Percentiles rank a stretch among this genome's conserved stretches.
These are phyloP conservation scores for Cystobasidiaceae sp. DNA, from an alignment of 1,284 basidiomycete species.

Conservation along the genomic window DNA sequence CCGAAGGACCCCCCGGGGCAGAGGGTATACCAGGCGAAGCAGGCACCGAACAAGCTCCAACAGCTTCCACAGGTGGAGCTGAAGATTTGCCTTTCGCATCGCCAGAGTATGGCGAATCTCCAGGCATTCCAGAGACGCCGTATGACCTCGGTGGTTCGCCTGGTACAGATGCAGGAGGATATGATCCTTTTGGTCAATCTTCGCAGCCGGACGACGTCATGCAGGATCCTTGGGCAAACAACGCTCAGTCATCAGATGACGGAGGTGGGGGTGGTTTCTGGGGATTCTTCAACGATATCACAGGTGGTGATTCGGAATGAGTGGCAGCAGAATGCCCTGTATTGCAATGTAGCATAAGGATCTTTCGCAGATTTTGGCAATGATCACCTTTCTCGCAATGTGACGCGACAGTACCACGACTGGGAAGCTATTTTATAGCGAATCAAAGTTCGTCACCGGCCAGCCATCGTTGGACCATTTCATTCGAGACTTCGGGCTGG, in stretches of 20 bases:
- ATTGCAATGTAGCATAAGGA: no score
- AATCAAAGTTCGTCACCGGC: no score
- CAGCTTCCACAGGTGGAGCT: background rate
- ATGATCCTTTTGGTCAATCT: background rate
- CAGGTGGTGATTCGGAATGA: no score
- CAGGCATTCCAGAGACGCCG: background rate
- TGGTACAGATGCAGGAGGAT: background rate
- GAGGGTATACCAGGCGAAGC: background rate
- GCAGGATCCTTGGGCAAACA: conserved; percentile 40
- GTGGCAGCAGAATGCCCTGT: no score
- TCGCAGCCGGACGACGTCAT: conserved; percentile 32
- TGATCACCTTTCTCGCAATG: no score
- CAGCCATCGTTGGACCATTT: no score
- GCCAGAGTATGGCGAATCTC: conserved; percentile 19
- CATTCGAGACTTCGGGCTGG: no score
- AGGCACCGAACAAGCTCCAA: conserved; percentile 13
- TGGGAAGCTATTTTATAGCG: no score
- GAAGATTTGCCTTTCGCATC: conserved; percentile 9
- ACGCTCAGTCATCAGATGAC: conserved; percentile 23
- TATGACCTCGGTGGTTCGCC: background rate
- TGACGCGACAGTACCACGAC: no score
- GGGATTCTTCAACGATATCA: conserved; percentile 24
- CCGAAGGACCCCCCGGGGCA: conserved; percentile 8
- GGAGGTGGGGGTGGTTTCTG: conserved; percentile 38
- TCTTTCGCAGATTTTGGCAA: no score